phyloP scores from a whole-genome alignment of 805 yeast genomes.

The Naumovozyma baii region DNA sequence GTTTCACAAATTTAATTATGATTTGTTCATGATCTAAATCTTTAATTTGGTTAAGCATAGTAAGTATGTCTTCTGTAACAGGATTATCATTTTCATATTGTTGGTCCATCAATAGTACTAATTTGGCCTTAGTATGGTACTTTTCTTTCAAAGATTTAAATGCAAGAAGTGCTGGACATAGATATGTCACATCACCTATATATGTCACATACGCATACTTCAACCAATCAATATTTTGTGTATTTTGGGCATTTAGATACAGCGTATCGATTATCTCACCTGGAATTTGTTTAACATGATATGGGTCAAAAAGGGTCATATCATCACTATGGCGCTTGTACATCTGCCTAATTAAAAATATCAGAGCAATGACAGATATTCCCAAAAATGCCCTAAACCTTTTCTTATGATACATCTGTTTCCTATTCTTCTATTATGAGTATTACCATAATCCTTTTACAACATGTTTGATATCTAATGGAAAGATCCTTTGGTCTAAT shows the following conservation, averaged over 20 bases:
- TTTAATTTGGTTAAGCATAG: not conserved
- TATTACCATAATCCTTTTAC: too few species aligned
- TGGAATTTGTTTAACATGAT: slow-evolving; percentile 14
- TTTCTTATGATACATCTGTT: not conserved
- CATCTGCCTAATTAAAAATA: too few species aligned
- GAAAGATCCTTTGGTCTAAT: too few species aligned
- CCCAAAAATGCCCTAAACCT: too few species aligned
- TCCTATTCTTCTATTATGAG: too few species aligned
- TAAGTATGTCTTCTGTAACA: not conserved
- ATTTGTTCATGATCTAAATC: not conserved
- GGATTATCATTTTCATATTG: not conserved
- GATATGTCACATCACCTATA: slow-evolving; percentile 42
- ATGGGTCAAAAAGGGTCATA: slow-evolving; percentile 8
- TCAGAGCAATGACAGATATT: too few species aligned
- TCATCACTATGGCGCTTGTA: too few species aligned
- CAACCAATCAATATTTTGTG: slow-evolving; percentile 28
- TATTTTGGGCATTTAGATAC: not conserved
- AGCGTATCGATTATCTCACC: slow-evolving; percentile 5
- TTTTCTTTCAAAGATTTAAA: slow-evolving; percentile 31
- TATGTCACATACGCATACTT: slow-evolving; percentile 46
- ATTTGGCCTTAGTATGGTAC: slow-evolving; percentile 33
- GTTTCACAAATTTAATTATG: too few species aligned
- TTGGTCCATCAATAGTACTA: slow-evolving; percentile 34
- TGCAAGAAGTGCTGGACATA: slow-evolving; percentile 43
- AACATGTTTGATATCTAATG: too few species aligned